A percentile compares a stretch with the other conserved stretches of the same genome.
These are phyloP conservation scores for Microcera coccophila DNA, from an alignment of 2,329 filamentous ascomycete species.

Conservation along the genomic window DNA sequence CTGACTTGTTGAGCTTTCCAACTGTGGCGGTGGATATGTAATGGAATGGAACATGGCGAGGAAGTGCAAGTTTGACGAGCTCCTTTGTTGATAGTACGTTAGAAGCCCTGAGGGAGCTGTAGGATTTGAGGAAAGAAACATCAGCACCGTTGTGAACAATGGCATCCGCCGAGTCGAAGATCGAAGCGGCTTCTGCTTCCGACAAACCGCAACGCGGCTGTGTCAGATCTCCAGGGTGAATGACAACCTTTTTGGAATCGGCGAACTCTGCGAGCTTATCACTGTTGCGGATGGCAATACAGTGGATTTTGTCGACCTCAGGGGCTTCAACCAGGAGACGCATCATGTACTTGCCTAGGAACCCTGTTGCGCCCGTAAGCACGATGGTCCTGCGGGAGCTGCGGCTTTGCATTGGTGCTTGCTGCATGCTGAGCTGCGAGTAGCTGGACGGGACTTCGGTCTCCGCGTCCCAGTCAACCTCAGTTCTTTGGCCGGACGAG, in stretches of 20 bases:
- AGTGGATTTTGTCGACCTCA: conserved; percentile 39
- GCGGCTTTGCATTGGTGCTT: neutral
- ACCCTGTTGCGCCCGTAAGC: conserved; percentile 18
- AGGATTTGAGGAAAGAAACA: conserved; percentile 31
- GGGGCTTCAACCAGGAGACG: conserved; percentile 30
- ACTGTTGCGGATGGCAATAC: conserved; percentile 38
- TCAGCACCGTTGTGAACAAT: conserved; percentile 50
- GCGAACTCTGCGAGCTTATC: neutral
- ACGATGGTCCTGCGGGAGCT: neutral
- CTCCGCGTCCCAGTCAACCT: conserved; percentile 8
- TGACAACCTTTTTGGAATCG: conserved; percentile 28
- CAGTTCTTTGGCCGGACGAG: neutral
- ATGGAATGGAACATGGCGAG: conserved; percentile 30
- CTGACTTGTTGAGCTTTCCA: neutral
- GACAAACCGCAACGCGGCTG: conserved; percentile 37
- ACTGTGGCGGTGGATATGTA: conserved; percentile 29
- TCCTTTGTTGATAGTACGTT: conserved; percentile 31
- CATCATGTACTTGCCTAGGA: conserved; percentile 30
- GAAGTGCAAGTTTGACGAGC: conserved; percentile 15
- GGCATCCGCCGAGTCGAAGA: conserved; percentile 35
- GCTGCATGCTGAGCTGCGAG: neutral
- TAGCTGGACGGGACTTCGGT: conserved; percentile 1
- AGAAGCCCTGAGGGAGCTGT: conserved; percentile 21
- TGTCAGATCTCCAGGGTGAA: conserved; percentile 36
- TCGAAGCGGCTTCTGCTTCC: conserved; percentile 18